phyloP scores from a whole-genome alignment of 1,139 yeast species.

The Maudiozyma humilis region DNA sequence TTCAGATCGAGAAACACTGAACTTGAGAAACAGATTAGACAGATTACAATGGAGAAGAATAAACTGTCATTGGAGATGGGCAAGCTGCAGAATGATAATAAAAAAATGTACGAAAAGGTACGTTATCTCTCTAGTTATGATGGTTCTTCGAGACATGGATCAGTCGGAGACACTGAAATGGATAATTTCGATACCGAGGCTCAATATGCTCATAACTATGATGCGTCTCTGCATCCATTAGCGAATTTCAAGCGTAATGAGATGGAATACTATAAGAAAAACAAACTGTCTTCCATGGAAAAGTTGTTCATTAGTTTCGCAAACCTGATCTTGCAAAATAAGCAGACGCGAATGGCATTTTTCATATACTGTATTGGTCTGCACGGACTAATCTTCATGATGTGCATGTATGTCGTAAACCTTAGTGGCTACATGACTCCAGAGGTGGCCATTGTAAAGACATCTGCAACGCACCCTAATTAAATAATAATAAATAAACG shows the following conservation, averaged over 20 bases:
- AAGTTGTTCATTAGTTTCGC: conserved; percentile 70
- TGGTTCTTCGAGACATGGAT: conserved; percentile 8
- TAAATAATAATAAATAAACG: too few species aligned
- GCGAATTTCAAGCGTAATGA: conserved; percentile 76
- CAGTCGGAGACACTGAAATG: conserved; percentile 5
- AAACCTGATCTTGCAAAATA: conserved; percentile 63
- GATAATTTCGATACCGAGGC: conserved; percentile 43
- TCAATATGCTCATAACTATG: conserved; percentile 57
- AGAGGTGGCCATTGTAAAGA: conserved; percentile 36
- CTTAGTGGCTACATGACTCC: conserved; percentile 40
- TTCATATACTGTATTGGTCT: conserved; percentile 65
- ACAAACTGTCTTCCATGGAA: conserved; percentile 69
- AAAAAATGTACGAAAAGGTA: conserved; percentile 71
- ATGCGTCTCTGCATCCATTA: conserved; percentile 72
- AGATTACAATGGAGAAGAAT: conserved; percentile 44
- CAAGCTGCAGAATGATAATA: conserved; percentile 62
- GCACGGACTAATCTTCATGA: conserved; percentile 64
- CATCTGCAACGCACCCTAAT: not conserved
- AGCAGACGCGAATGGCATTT: conserved; percentile 65
- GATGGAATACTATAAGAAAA: conserved; percentile 58
- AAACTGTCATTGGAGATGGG: conserved; percentile 61
- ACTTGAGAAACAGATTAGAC: conserved; percentile 71
- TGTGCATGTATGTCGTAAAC: conserved; percentile 52
- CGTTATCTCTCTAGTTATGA: conserved; percentile 59
- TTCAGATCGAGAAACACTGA: conserved; percentile 75